Evolutionary conservation across 2,329 filamentous ascomycete genomes (phyloP).

Genomic region (Penicillium sp.): DNA sequence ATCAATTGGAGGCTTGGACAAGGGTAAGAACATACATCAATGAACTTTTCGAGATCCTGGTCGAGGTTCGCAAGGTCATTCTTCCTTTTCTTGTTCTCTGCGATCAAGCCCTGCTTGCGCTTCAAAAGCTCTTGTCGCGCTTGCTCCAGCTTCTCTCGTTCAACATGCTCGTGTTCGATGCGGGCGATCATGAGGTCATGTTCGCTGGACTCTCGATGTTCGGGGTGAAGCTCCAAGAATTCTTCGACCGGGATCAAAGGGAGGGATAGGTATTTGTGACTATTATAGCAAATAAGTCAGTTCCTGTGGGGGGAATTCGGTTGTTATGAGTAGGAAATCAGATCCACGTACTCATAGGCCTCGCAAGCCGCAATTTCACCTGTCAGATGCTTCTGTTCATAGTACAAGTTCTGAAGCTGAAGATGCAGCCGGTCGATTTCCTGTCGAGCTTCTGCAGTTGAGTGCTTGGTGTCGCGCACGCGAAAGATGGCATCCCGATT

Average conservation of each 20-base stretch:
- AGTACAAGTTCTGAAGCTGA: constrained; percentile 92
- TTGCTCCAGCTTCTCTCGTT: constrained; percentile 81
- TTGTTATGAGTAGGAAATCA: neutral
- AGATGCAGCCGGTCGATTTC: constrained; percentile 90
- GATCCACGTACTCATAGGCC: constrained; percentile 72
- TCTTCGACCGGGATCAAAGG: constrained; percentile 81
- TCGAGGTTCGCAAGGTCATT: constrained; percentile 90
- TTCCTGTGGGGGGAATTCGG: constrained; percentile 2
- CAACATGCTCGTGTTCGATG: constrained; percentile 84
- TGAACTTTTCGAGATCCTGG: constrained; percentile 88
- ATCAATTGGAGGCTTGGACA: neutral
- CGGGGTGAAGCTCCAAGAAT: constrained; percentile 73
- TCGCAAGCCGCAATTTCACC: constrained; percentile 90
- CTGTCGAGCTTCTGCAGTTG: constrained; percentile 81
- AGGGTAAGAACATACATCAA: constrained; percentile 62
- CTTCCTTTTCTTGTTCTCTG: constrained; percentile 86
- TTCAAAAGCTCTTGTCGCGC: constrained; percentile 74
- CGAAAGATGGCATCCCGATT: constrained; percentile 79
- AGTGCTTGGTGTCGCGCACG: constrained; percentile 79
- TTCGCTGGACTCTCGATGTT: constrained; percentile 69
- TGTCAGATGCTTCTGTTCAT: constrained; percentile 86
- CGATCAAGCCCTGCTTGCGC: constrained; percentile 66
- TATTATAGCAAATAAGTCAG: constrained; percentile 10
- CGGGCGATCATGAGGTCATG: constrained; percentile 83
- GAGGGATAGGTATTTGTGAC: constrained; percentile 79